A percentile compares a stretch with the other conserved stretches of the same genome.
Evolutionary conservation across 805 yeast genomes (phyloP).

Genomic region (Candida loeiensis): DNA sequence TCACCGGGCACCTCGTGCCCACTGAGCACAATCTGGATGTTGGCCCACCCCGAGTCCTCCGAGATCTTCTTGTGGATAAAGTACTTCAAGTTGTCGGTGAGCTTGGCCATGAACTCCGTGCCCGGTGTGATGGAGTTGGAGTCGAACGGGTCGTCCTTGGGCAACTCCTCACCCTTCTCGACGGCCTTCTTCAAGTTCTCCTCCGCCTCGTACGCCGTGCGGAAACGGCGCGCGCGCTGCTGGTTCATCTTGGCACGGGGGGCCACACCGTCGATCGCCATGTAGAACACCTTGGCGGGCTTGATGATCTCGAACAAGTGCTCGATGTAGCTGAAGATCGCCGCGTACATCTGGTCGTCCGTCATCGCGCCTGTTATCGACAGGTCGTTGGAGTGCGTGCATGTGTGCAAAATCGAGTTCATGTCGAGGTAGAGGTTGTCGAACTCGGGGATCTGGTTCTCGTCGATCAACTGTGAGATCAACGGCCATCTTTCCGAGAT

Average conservation of each 20-base stretch:
- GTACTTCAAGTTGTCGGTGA: constrained; percentile 77
- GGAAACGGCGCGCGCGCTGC: constrained; percentile 92
- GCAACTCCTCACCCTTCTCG: constrained; percentile 66
- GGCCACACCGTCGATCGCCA: constrained; percentile 99
- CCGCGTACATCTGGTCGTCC: constrained; percentile 88
- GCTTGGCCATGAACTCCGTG: constrained; percentile 90
- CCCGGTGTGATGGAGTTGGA: constrained; percentile 95
- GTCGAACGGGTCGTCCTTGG: constrained; percentile 84
- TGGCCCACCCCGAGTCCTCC: constrained; percentile 83
- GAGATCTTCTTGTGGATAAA: constrained; percentile 85
- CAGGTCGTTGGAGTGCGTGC: constrained; percentile 81
- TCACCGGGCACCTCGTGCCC: constrained; percentile 98
- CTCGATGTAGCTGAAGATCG: constrained; percentile 92
- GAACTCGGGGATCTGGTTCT: constrained; percentile 82
- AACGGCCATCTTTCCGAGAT: constrained; percentile 99
- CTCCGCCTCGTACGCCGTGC: constrained; percentile 92
- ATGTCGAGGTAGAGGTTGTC: constrained; percentile 94
- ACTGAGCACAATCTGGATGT: constrained; percentile 68
- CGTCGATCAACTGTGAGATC: constrained; percentile 76
- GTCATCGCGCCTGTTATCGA: constrained; percentile 61
- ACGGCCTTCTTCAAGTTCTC: constrained; percentile 70
- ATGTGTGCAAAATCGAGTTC: constrained; percentile 93
- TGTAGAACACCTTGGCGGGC: constrained; percentile 82
- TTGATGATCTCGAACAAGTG: constrained; percentile 83
- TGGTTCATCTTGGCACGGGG: constrained; percentile 99